Conservation (phyloP, 1,284 basidiomycete species). For the Apiotrichum mycotoxinovorans region DNA sequence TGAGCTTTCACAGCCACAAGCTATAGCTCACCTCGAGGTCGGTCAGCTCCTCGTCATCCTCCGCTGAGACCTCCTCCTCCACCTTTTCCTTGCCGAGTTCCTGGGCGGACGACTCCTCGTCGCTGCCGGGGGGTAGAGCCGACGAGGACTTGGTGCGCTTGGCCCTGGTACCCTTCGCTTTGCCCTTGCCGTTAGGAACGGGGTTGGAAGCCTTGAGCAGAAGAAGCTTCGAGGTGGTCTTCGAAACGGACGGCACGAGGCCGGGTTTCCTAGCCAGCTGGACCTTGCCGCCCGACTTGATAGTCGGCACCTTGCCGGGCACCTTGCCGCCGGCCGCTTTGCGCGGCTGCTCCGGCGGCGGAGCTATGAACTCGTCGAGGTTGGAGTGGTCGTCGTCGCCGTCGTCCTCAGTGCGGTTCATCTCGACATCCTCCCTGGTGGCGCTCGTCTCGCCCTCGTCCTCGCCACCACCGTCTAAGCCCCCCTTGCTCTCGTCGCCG, state of each 20-base stretch:
- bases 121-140: neutral
- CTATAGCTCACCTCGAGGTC: slow-evolving; percentile 17
- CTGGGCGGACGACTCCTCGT: neutral
- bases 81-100: neutral
- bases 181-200: neutral
- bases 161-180: too few relatives aligned
- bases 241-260: neutral
- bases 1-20: neutral
- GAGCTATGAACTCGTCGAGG: neutral
- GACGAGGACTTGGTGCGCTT: too few relatives aligned
- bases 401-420: neutral
- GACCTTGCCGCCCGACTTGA: neutral
- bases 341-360: neutral
- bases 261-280: neutral
- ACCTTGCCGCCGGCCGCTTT: neutral
- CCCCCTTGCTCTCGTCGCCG: neutral
- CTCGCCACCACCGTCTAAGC: neutral
- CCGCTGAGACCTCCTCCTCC: too few relatives aligned
- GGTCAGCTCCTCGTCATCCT: slow-evolving; percentile 18
- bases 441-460: neutral
- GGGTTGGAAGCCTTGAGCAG: neutral
- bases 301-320: neutral
- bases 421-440: neutral
- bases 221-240: neutral
- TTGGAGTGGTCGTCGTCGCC: neutral